A percentile compares a stretch with the other conserved stretches of the same genome.
Conservation (phyloP, 805 yeast species). For the Saccharomycopsis javanensis region DNA sequence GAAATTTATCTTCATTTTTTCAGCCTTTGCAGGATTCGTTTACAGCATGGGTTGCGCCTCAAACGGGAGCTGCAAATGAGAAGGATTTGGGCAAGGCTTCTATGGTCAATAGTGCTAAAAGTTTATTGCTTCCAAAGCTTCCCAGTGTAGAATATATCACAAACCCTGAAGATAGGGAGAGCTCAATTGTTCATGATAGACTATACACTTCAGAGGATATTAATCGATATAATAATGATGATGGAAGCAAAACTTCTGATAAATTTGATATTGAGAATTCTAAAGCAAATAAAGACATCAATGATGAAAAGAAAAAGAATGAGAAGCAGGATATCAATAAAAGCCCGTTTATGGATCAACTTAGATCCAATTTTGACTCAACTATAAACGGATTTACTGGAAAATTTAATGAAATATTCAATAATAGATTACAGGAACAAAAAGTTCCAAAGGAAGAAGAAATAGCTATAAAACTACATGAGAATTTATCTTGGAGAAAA, state of each 20-base stretch:
- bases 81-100: conserved; percentile 50
- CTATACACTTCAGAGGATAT: conserved; percentile 44
- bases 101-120: conserved; percentile 58
- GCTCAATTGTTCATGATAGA: conserved; percentile 60
- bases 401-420: conserved; percentile 25
- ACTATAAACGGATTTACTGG: conserved; percentile 14
- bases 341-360: not conserved
- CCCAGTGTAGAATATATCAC: conserved; percentile 53
- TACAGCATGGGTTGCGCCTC: conserved; percentile 33
- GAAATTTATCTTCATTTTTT: conserved; percentile 9
- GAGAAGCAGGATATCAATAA: not conserved
- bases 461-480: conserved; percentile 63
- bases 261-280: not conserved
- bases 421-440: conserved; percentile 21
- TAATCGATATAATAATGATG: conserved; percentile 27
- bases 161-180: conserved; percentile 50
- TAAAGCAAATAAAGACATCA: not conserved
- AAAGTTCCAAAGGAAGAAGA: conserved; percentile 42
- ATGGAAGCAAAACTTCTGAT: not conserved
- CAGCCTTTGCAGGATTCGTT: conserved; percentile 38
- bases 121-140: conserved; percentile 58
- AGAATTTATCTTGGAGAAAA: conserved; percentile 61
- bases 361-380: not conserved
- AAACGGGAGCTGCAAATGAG: conserved; percentile 17
- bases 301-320: not conserved